Evolutionary conservation across 257 asterid genomes (phyloP).

Genomic region (Prunella vulgaris): DNA sequence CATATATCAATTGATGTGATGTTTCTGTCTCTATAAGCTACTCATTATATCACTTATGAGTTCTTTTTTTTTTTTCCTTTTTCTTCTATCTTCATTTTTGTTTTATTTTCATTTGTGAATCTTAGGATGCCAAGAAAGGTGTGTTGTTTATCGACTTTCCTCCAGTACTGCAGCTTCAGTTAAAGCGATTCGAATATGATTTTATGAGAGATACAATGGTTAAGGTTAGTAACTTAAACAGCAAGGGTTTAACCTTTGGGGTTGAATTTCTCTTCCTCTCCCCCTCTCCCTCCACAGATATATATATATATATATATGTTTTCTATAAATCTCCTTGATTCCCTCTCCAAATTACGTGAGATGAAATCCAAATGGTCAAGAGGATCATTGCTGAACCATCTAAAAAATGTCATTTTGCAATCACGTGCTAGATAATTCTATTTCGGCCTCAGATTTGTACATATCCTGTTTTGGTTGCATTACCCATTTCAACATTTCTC

Average conservation of each 20-base stretch:
- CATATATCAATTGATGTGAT: background rate
- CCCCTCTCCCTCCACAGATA: no score
- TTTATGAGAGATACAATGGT: slow-evolving; percentile 92
- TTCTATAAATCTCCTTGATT: background rate
- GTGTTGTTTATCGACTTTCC: slow-evolving; percentile 83
- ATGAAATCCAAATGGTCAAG: background rate
- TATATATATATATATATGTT: background rate
- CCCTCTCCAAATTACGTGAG: slow-evolving; percentile 10
- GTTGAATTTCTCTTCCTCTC: background rate
- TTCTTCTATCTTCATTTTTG: background rate
- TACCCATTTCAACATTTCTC: background rate
- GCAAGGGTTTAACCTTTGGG: background rate
- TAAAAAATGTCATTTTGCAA: background rate
- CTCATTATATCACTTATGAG: background rate
- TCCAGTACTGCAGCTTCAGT: slow-evolving; percentile 84
- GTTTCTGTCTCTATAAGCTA: slow-evolving; percentile 10
- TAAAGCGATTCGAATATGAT: slow-evolving; percentile 82
- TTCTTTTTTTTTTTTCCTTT: background rate
- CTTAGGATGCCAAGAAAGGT: slow-evolving; percentile 86
- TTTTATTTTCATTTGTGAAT: slow-evolving; percentile 17
- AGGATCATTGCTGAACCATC: background rate
- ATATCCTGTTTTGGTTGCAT: no score
- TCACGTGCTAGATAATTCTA: background rate
- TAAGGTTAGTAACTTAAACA: slow-evolving; percentile 48
- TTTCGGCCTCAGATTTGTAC: background rate